These are phyloP conservation scores for Vitis hybrid DNA, from an alignment of 177 flowering plant species.

Conservation along the genomic window DNA sequence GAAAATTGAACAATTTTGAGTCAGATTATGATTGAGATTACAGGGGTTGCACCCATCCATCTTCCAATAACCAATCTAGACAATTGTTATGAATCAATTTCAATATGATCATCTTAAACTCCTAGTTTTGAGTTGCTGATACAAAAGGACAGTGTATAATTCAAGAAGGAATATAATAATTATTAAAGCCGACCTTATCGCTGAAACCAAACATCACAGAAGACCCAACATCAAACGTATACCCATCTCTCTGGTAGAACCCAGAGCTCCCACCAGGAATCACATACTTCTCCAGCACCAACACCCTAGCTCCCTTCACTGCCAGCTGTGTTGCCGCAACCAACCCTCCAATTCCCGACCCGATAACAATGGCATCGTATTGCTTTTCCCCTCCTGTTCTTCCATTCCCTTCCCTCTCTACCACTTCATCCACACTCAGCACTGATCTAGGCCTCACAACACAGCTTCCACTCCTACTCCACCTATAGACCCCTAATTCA, in stretches of 20 bases:
- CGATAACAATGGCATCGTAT: slow-evolving; percentile 90
- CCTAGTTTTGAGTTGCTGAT: neutral
- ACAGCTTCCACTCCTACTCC: slow-evolving; percentile 6
- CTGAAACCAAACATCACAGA: slow-evolving; percentile 99
- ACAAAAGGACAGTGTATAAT: neutral
- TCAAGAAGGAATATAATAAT: neutral
- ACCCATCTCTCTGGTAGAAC: slow-evolving; percentile 82
- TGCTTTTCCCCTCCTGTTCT: slow-evolving; percentile 9
- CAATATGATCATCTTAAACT: neutral
- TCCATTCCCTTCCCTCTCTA: slow-evolving; percentile 22
- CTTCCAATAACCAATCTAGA: too few relatives aligned
- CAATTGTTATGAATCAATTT: too few relatives aligned
- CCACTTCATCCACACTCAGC: slow-evolving; percentile 35
- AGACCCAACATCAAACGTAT: slow-evolving; percentile 92
- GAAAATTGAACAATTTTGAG: neutral
- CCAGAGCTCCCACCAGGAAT: slow-evolving; percentile 99
- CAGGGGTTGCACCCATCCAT: neutral
- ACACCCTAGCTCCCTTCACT: slow-evolving; percentile 87
- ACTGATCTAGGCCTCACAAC: slow-evolving; percentile 23
- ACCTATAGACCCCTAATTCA: slow-evolving; percentile 12
- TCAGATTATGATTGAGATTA: neutral
- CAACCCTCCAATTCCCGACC: slow-evolving; percentile 95
- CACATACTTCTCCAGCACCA: slow-evolving; percentile 94
- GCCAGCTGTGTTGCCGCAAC: slow-evolving; percentile 96
- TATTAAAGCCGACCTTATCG: slow-evolving; percentile 63